A percentile compares a stretch with the other conserved stretches of the same genome.
Conservation (phyloP, 2,329 filamentous ascomycete species). For the Emergomyces pasteurianus region DNA sequence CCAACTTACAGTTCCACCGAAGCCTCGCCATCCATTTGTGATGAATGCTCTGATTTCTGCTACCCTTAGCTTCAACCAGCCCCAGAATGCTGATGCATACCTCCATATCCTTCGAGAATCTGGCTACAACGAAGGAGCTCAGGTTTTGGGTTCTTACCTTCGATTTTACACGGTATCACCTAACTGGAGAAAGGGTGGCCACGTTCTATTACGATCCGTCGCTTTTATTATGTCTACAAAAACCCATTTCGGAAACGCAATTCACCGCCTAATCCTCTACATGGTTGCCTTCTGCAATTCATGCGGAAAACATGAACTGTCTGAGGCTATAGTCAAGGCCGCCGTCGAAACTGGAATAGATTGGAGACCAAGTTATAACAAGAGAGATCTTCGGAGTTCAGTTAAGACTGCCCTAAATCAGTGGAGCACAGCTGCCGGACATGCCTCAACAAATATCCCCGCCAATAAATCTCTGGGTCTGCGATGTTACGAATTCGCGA, state of each 20-base stretch:
- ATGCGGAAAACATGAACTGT: conserved; percentile 20
- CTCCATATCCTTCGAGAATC: conserved; percentile 23
- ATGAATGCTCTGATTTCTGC: conserved; percentile 26
- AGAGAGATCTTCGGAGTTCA: conserved; percentile 18
- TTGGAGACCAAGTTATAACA: conserved; percentile 15
- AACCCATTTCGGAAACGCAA: conserved; percentile 14
- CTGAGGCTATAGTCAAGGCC: conserved; percentile 22
- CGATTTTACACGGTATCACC: conserved; percentile 25
- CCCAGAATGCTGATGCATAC: conserved; percentile 30
- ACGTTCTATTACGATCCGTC: conserved; percentile 22
- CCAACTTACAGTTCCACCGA: conserved; percentile 25
- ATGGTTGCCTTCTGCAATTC: conserved; percentile 30
- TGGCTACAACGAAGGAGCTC: conserved; percentile 27
- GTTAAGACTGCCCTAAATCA: conserved; percentile 11
- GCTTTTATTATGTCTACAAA: conserved; percentile 27
- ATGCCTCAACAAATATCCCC: conserved; percentile 8
- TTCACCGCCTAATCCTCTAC: conserved; percentile 25
- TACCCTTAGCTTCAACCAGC: conserved; percentile 30
- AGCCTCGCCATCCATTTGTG: conserved; percentile 21
- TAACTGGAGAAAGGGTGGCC: conserved; percentile 26
- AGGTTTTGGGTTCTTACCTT: conserved; percentile 26
- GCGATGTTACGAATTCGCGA: conserved; percentile 24
- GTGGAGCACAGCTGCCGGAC: conserved; percentile 20
- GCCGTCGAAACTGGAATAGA: conserved; percentile 27
- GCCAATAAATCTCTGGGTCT: conserved; percentile 18